Conservation (phyloP, 768 basidiomycete genomes). For the Suillus subalutaceus region DNA sequence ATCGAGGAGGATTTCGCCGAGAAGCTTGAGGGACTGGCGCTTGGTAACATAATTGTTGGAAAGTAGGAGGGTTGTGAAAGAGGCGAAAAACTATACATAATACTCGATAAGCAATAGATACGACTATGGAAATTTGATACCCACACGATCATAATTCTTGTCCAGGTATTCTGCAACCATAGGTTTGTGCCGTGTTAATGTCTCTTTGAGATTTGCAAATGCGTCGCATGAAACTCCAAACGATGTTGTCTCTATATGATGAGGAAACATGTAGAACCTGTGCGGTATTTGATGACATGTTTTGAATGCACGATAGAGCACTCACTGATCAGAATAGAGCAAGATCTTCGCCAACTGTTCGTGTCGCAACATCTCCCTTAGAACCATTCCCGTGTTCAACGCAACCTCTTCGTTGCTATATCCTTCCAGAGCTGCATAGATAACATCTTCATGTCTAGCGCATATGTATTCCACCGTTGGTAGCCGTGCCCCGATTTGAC, state of each 20-base stretch:
- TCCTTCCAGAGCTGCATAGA: slow-evolving; percentile 86
- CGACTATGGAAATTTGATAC: slow-evolving; percentile 23
- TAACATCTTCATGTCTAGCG: slow-evolving; percentile 70
- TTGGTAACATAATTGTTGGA: slow-evolving; percentile 99
- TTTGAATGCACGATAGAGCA: slow-evolving; percentile 18
- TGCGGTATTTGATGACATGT: background rate
- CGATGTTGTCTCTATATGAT: slow-evolving; percentile 96
- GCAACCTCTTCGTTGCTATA: slow-evolving; percentile 97
- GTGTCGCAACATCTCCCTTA: slow-evolving; percentile 95
- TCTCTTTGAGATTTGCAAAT: slow-evolving; percentile 97
- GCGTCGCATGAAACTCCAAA: slow-evolving; percentile 99
- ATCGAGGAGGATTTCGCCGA: slow-evolving; percentile 97
- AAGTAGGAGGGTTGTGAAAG: slow-evolving; percentile 89
- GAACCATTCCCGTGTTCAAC: slow-evolving; percentile 96
- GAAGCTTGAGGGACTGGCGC: slow-evolving; percentile 95
- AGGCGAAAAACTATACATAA: slow-evolving; percentile 82
- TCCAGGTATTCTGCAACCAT: slow-evolving; percentile 98
- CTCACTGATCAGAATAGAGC: slow-evolving; percentile 92
- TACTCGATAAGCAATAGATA: slow-evolving; percentile 5
- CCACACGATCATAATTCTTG: slow-evolving; percentile 92
- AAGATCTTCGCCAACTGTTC: slow-evolving; percentile 90
- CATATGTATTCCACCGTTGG: slow-evolving; percentile 97
- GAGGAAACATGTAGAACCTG: slow-evolving; percentile 95
- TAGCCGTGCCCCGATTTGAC: slow-evolving; percentile 91
- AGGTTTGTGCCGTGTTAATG: slow-evolving; percentile 92